Percentiles rank a stretch among this genome's conserved stretches.
Conservation (phyloP, 345 rosid genomes). For the Arabis alpina region DNA sequence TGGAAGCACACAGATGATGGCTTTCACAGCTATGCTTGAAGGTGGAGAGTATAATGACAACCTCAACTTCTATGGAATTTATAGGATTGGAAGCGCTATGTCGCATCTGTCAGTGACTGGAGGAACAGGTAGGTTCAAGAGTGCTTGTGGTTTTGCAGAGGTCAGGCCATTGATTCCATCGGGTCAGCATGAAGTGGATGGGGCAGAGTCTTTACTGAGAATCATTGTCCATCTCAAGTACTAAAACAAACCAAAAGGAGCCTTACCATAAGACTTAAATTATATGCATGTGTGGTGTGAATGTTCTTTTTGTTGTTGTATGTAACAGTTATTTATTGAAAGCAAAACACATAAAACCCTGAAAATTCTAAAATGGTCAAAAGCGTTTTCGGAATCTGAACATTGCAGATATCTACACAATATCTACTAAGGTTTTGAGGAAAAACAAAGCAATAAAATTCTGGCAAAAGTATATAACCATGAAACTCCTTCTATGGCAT, state of each 20-base stretch:
- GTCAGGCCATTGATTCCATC: slow-evolving; percentile 74
- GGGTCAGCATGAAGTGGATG: slow-evolving; percentile 68
- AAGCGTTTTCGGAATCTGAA: neutral
- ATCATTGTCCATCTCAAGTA: slow-evolving; percentile 63
- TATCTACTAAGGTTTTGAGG: no score
- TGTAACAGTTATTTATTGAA: slow-evolving; percentile 33
- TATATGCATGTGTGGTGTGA: slow-evolving; percentile 33
- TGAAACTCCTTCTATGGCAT: neutral
- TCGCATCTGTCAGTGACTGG: slow-evolving; percentile 85
- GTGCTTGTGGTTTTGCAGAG: slow-evolving; percentile 70
- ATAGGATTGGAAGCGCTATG: slow-evolving; percentile 68
- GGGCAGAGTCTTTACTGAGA: slow-evolving; percentile 78
- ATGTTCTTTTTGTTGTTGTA: slow-evolving; percentile 11
- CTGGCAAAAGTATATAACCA: neutral
- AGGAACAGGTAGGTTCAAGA: slow-evolving; percentile 86
- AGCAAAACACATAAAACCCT: slow-evolving; percentile 8
- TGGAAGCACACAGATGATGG: slow-evolving; percentile 92
- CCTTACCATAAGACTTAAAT: slow-evolving; percentile 9
- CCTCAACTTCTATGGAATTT: slow-evolving; percentile 87
- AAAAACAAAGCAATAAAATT: no score
- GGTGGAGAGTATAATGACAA: slow-evolving; percentile 90
- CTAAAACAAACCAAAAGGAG: slow-evolving; percentile 17
- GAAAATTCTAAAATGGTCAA: neutral
- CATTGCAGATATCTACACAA: neutral
- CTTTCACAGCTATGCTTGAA: slow-evolving; percentile 90